Percentiles rank a stretch among this genome's conserved stretches.
These are phyloP conservation scores for Fraxinus velutina DNA, from an alignment of 305 asterid species.

Conservation along the genomic window DNA sequence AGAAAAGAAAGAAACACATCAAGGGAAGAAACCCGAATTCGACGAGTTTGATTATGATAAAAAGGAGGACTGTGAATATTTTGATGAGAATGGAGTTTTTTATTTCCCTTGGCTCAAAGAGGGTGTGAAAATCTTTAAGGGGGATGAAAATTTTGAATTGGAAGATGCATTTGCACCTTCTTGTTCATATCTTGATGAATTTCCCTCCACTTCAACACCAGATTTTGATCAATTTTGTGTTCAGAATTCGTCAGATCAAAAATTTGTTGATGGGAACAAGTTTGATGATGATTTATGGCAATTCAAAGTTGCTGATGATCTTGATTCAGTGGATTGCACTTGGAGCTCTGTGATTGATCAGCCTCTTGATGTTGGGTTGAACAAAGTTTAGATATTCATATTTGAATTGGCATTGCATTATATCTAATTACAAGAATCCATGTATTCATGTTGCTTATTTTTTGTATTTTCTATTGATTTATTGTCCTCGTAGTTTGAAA, in stretches of 20 bases:
- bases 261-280: not conserved
- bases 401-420: not conserved
- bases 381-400: conserved; percentile 23
- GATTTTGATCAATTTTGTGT: conserved; percentile 17
- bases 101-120: conserved; percentile 61
- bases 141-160: conserved; percentile 25
- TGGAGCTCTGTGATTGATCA: conserved; percentile 48
- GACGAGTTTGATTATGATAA: not conserved
- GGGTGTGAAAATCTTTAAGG: conserved; percentile 24
- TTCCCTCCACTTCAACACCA: conserved; percentile 5
- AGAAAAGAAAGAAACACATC: not conserved
- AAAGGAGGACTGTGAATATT: not conserved
- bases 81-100: conserved; percentile 39
- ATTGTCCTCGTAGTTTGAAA: not conserved
- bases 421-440: not conserved
- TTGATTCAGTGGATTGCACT: conserved; percentile 37
- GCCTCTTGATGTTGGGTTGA: conserved; percentile 35
- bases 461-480: not conserved
- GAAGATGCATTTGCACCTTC: conserved; percentile 22
- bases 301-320: conserved; percentile 23
- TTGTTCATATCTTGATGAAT: not conserved
- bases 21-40: conserved; percentile 20
- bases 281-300: conserved; percentile 25
- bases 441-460: not conserved
- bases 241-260: conserved; percentile 1